Conservation (phyloP, 805 yeast species). For the Kodamaea neixiangensis region DNA sequence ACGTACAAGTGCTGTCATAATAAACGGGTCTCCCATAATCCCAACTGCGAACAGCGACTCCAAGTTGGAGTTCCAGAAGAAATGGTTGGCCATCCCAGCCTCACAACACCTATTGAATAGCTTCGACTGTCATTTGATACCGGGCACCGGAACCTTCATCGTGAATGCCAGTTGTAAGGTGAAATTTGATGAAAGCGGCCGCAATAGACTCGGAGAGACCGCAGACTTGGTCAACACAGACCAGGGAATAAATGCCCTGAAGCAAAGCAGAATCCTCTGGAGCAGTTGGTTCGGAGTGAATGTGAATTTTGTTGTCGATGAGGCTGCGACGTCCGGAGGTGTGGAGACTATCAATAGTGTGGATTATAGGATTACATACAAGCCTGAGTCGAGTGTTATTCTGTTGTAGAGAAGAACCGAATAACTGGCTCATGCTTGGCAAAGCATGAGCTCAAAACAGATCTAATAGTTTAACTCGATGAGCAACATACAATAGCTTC, state of each 20-base stretch:
- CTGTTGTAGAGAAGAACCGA: slow-evolving; percentile 18
- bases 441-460: too few species aligned
- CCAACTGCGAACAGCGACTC: slow-evolving; percentile 27
- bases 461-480: too few species aligned
- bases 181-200: slow-evolving; percentile 75
- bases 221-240: slow-evolving; percentile 47
- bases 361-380: slow-evolving; percentile 65
- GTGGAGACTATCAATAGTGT: slow-evolving; percentile 56
- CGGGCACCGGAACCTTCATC: slow-evolving; percentile 59
- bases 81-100: slow-evolving; percentile 57
- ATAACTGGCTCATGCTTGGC: too few species aligned
- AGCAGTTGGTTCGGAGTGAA: slow-evolving; percentile 73
- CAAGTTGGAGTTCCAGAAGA: slow-evolving; percentile 53
- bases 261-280: slow-evolving; percentile 50
- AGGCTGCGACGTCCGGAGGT: slow-evolving; percentile 35
- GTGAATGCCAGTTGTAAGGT: slow-evolving; percentile 61
- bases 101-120: slow-evolving; percentile 66
- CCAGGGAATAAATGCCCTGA: background rate
- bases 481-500: too few species aligned
- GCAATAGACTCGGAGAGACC: slow-evolving; percentile 62
- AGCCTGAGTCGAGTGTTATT: slow-evolving; percentile 55
- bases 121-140: slow-evolving; percentile 66
- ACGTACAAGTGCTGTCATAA: slow-evolving; percentile 51
- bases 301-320: slow-evolving; percentile 61
- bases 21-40: slow-evolving; percentile 58